phyloP scores from a whole-genome alignment of 179 eudicot genomes.

The Gypsophila paniculata region DNA sequence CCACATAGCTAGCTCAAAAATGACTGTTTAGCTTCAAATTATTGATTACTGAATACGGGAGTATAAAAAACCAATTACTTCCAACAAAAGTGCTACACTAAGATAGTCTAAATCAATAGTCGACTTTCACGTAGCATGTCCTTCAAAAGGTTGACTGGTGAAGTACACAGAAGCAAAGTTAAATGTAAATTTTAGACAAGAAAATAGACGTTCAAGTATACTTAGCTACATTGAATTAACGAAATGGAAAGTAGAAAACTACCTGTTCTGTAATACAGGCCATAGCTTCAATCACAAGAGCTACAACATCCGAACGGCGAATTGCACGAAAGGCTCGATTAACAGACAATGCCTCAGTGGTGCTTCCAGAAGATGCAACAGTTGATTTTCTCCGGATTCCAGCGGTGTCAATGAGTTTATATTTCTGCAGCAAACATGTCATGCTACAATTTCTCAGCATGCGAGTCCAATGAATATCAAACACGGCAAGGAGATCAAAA shows the following conservation, averaged over 20 bases:
- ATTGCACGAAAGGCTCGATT: conserved; percentile 93
- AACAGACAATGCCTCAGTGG: conserved; percentile 89
- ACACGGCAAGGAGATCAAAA: background rate
- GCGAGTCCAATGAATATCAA: background rate
- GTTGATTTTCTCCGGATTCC: conserved; percentile 86
- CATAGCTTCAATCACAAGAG: conserved; percentile 92
- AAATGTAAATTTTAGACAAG: background rate
- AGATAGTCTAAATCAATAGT: background rate
- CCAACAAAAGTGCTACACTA: background rate
- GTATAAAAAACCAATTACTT: too few relatives aligned
- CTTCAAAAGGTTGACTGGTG: background rate
- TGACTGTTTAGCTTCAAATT: too few relatives aligned
- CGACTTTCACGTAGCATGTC: background rate
- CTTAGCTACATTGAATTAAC: background rate
- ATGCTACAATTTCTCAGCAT: conserved; percentile 19
- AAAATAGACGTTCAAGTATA: background rate
- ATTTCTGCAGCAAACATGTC: conserved; percentile 23
- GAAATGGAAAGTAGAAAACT: conserved; percentile 7
- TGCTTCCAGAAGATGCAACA: conserved; percentile 91
- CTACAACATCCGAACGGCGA: conserved; percentile 97
- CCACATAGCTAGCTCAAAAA: too few relatives aligned
- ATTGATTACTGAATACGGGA: too few relatives aligned
- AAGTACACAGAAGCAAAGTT: background rate
- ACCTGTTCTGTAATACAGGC: conserved; percentile 99
- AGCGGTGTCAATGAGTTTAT: conserved; percentile 84